These are phyloP conservation scores for Penicillium hordei DNA, from an alignment of 2,329 filamentous ascomycete genomes.

Conservation along the genomic window DNA sequence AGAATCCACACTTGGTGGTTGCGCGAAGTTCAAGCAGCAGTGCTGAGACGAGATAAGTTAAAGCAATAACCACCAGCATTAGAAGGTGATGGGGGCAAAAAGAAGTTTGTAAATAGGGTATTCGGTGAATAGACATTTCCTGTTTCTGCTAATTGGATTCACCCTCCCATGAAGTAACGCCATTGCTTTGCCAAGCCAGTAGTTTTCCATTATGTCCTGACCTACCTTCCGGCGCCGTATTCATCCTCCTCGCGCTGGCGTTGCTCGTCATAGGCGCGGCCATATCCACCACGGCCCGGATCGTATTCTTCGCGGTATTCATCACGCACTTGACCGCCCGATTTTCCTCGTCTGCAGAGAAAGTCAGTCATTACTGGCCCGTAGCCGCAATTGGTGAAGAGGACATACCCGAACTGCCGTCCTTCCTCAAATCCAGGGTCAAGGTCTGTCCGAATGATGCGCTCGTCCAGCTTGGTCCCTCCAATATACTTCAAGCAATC, in stretches of 20 bases:
- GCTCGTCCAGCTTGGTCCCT: conserved; percentile 95
- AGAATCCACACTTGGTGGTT: conserved; percentile 96
- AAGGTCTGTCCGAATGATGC: conserved; percentile 90
- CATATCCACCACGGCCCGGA: conserved; percentile 86
- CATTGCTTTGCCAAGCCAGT: conserved; percentile 29
- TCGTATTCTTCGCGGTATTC: conserved; percentile 98
- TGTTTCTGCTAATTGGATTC: conserved; percentile 31
- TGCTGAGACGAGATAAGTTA: conserved; percentile 30
- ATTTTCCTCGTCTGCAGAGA: conserved; percentile 70
- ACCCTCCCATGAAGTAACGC: conserved; percentile 36
- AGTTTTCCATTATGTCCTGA: conserved; percentile 13
- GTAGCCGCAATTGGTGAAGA: neutral
- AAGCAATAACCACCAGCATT: conserved; percentile 18
- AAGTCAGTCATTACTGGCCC: conserved; percentile 16
- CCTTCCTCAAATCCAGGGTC: conserved; percentile 96
- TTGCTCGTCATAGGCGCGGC: conserved; percentile 70
- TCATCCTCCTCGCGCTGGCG: conserved; percentile 58
- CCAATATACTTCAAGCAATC: conserved; percentile 99
- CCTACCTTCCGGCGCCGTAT: conserved; percentile 58
- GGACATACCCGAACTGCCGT: conserved; percentile 76
- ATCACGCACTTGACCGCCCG: conserved; percentile 92
- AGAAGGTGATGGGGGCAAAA: conserved; percentile 6
- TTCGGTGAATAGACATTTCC: conserved; percentile 30
- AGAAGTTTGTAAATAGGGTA: conserved; percentile 30
- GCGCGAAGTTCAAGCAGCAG: conserved; percentile 59